These are phyloP conservation scores for Cylindrotheca fusiformis DNA, from an alignment of 108 stramenopile genomes.

Conservation along the genomic window DNA sequence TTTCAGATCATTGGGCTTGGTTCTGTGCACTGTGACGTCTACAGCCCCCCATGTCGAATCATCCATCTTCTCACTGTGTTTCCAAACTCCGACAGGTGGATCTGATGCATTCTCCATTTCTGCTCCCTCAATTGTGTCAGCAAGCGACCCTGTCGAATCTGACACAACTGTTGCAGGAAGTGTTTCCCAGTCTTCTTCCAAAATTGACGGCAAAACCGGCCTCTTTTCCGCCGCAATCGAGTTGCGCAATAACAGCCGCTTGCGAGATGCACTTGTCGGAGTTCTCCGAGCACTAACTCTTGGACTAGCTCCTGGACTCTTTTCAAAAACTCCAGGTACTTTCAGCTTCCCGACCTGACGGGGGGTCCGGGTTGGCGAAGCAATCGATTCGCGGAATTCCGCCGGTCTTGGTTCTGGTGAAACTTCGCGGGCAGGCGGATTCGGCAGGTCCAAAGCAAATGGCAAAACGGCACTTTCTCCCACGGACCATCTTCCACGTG, in stretches of 20 bases:
- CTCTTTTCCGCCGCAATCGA: too few species aligned
- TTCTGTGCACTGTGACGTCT: neutral
- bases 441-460: neutral
- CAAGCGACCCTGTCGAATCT: neutral
- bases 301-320: too few species aligned
- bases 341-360: slow-evolving; percentile 14
- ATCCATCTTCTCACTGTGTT: neutral
- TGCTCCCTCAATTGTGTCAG: neutral
- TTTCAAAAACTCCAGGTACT: slow-evolving; percentile 17
- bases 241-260: too few species aligned
- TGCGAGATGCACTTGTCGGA: too few species aligned
- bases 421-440: neutral
- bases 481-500: slow-evolving; percentile 13
- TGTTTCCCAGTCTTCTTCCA: neutral
- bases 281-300: too few species aligned
- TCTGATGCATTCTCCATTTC: too few species aligned
- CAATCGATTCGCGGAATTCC: too few species aligned
- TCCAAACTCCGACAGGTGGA: neutral
- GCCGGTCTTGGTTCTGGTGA: too few species aligned
- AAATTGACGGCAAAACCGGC: neutral
- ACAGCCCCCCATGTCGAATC: neutral
- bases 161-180: neutral
- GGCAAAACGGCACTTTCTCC: neutral
- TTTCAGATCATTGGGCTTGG: neutral
- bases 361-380: too few species aligned